These are phyloP conservation scores for Yarrowia keelungensis DNA, from an alignment of 805 yeast species.

Conservation along the genomic window DNA sequence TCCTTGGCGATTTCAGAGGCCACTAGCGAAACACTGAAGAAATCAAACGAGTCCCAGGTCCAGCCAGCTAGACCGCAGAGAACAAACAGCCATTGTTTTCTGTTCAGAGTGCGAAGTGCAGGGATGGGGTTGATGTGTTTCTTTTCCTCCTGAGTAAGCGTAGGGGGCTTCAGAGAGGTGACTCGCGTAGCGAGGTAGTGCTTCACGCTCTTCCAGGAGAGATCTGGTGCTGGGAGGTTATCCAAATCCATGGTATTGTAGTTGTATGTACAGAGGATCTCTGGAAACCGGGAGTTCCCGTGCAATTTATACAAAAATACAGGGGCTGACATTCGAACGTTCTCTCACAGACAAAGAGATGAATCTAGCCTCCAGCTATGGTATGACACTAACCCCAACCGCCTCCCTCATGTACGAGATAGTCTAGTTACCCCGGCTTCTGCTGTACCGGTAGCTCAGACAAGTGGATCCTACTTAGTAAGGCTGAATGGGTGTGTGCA, in stretches of 20 bases:
- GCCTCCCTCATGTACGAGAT: slow-evolving; percentile 7
- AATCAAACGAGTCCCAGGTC: slow-evolving; percentile 78
- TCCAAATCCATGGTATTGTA: not conserved
- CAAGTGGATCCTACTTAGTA: not conserved
- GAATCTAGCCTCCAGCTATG: not conserved
- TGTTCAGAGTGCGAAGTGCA: slow-evolving; percentile 33
- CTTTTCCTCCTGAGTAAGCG: not conserved
- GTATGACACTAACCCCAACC: not conserved
- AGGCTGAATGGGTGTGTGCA: too few relatives aligned
- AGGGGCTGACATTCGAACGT: too few relatives aligned
- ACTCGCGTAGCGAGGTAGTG: slow-evolving; percentile 18
- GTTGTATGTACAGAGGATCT: too few relatives aligned
- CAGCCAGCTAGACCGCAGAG: slow-evolving; percentile 67
- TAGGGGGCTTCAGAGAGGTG: slow-evolving; percentile 13
- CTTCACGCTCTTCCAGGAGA: slow-evolving; percentile 9
- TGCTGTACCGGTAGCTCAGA: not conserved
- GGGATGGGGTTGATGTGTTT: slow-evolving; percentile 31
- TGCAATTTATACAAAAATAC: too few relatives aligned
- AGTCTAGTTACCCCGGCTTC: slow-evolving; percentile 8
- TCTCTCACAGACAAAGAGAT: not conserved
- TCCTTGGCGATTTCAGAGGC: slow-evolving; percentile 59
- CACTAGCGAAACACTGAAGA: slow-evolving; percentile 66
- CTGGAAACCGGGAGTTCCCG: too few relatives aligned
- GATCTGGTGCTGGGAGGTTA: not conserved
- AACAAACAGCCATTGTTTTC: slow-evolving; percentile 67